Base-by-base conservation (phyloP, 192 early-diverging fungal species). In the Coemansia sp. region DNA sequence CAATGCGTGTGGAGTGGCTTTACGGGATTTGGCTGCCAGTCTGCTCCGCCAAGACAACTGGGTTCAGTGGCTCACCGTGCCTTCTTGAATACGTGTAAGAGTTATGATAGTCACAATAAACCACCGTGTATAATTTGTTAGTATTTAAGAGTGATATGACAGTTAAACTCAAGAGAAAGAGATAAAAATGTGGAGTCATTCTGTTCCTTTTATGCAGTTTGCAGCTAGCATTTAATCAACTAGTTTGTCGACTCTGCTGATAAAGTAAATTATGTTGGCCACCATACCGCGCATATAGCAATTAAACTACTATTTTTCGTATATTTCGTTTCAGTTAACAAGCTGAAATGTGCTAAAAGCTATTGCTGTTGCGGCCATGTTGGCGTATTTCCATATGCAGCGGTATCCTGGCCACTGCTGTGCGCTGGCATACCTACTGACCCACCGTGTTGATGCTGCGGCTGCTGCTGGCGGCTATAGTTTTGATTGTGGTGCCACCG, bases 1-100 rank as follows among this genome's bases (percentile, higher is more conserved):
- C 25, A 69, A 83, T 20, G 72, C 82, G 14, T 82, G 84, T 58
- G 87, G 85, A 31, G 77, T 81, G 49, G 60, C 60, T 2, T 55
- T 90, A 1, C 76, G 84, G 17, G 69, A 48, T 15, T 14, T 77
- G 6, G 68, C 72, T 2, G 21, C 26, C 10, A 48, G 50, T 1
- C 59, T 80, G 2, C 49, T 80, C 10, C 64, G 68, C 20, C 46
- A 52, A 4, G 71, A 74, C 17, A 44, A 59, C n/a, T 80, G 77
- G 77, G 46, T 21, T 19, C 60, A 48, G 15, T 80, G 77, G 77
- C 60, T 80, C 9, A 54, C 59, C 22, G 31, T 34, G 2, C 53
- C 26, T 19, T 17, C 38, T 11, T 37, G 15, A 57, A 3, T 42
- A 12, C 8, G 11, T 21, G 19, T 6, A 17, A 6, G 34, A 12